A percentile compares a stretch with the other conserved stretches of the same genome.
phyloP scores from a whole-genome alignment of 2,329 filamentous ascomycete species.

The Fusarium avenaceum region DNA sequence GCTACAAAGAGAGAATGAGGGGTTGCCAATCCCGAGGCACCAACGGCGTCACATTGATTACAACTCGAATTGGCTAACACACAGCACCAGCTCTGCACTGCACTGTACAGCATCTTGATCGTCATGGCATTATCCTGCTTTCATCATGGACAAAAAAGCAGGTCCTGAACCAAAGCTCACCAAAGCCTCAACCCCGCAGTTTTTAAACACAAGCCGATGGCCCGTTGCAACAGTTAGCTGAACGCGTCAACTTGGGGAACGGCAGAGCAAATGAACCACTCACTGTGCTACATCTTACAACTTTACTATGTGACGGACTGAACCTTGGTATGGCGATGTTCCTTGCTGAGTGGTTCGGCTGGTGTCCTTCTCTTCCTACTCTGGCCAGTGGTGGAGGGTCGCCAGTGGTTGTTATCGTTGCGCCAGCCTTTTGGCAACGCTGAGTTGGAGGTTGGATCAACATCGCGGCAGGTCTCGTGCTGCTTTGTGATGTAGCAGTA shows the following conservation, averaged over 20 bases:
- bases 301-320: conserved; percentile 26
- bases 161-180: background rate
- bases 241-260: background rate
- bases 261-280: background rate
- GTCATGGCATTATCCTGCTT: conserved; percentile 26
- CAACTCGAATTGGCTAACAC: conserved; percentile 31
- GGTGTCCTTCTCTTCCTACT: conserved; percentile 33
- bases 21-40: conserved; percentile 32
- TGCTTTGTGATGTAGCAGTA: conserved; percentile 29
- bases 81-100: background rate
- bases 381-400: conserved; percentile 50
- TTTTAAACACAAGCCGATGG: conserved; percentile 12
- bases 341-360: conserved; percentile 46
- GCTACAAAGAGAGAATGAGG: conserved; percentile 12
- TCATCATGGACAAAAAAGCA: conserved; percentile 15
- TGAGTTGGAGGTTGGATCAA: conserved; percentile 43
- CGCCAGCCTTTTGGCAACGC: conserved; percentile 27
- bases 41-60: conserved; percentile 35
- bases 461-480: conserved; percentile 47
- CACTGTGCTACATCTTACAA: conserved; percentile 23
- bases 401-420: conserved; percentile 49
- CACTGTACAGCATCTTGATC: conserved; percentile 21
- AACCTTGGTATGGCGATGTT: conserved; percentile 45
- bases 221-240: conserved; percentile 5
- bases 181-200: conserved; percentile 34